A percentile compares a stretch with the other conserved stretches of the same genome.
These are phyloP conservation scores for Gnetum montanum DNA, from an alignment of 75 land plant species.

Conservation along the genomic window DNA sequence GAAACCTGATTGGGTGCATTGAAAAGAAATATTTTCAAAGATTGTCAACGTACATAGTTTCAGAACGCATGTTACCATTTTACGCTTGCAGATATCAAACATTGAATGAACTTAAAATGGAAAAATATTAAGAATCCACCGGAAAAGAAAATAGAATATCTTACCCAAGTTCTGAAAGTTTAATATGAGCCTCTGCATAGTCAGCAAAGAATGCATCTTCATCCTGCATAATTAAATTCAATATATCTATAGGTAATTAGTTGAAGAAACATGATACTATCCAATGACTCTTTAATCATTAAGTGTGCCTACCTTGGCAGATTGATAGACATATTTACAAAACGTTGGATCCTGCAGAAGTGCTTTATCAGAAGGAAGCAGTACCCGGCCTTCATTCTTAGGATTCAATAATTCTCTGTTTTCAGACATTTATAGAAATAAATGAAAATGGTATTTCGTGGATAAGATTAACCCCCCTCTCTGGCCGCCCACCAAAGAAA, in stretches of 20 bases:
- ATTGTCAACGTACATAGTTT: too few relatives aligned
- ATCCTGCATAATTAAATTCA: conserved; percentile 16
- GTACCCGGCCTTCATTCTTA: conserved; percentile 28
- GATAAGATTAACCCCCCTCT: not conserved
- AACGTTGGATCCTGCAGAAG: conserved; percentile 31
- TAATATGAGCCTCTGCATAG: conserved; percentile 27
- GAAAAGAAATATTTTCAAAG: too few relatives aligned
- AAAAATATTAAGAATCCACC: too few relatives aligned
- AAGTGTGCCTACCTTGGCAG: conserved; percentile 30
- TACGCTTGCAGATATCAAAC: too few relatives aligned
- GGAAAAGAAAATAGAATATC: too few relatives aligned
- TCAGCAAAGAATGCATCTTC: conserved; percentile 44
- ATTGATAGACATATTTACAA: conserved; percentile 27
- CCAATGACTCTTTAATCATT: too few relatives aligned
- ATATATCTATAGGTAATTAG: not conserved
- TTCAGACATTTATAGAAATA: not conserved
- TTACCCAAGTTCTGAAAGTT: conserved; percentile 42
- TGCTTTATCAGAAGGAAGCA: conserved; percentile 42
- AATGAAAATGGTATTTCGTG: not conserved
- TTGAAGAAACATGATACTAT: not conserved
- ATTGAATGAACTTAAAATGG: too few relatives aligned
- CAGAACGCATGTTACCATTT: too few relatives aligned
- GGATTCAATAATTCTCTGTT: conserved; percentile 29
- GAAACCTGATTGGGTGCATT: too few relatives aligned
- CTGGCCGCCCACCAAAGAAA: too few relatives aligned